Base-by-base conservation (phyloP, 192 early-diverging fungal genomes). In the Coemansia sp. region DNA sequence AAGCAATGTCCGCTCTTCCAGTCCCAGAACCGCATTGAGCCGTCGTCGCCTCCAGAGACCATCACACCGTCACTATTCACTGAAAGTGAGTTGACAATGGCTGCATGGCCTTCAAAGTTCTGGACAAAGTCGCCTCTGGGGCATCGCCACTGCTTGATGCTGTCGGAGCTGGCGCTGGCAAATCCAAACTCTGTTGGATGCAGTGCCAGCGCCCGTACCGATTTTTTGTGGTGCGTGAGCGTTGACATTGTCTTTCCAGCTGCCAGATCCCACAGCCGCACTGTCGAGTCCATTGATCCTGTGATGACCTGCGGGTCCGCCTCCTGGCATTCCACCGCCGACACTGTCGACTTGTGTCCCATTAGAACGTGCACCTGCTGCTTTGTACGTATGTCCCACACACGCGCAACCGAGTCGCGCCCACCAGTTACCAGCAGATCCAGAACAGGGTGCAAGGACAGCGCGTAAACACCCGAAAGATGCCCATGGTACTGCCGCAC, bases 371-470 rank as follows among this genome's bases (percentile, higher is more conserved):
- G 94, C 10, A 98, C 86, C 59, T 91, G 88, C 59, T 91, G 88
- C 76, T 95, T 97, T 30, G 97, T 98, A 60, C 97, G 88, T 88
- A 99, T 97, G 72, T 99, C 97, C 97, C 96, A 99, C 11, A 97
- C 95, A 54, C 96, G 88, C 32, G 92, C 94, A 23, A 91, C 89
- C 21, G 95, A 91, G 82, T 99, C 97, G 63, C 97, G 87, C 1
- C 97, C 96, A 56, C 90, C 92, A 2, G 97, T 97, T 17, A 97
- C 95, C 51, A 99, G 72, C 5, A 98, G 83, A 65, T 99, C 97
- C 22, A 98, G 85, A 4, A 91, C 94, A 6, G 97, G 97, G 76
- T 99, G 97, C 50, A 99, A 72, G 17, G 87, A 86, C 58, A 99
- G 59, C 19, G 92, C 87, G 71, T 97, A 99, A 17, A 99, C 90